Conservation (phyloP, 768 basidiomycete genomes). For the Leccinum uliginosum region DNA sequence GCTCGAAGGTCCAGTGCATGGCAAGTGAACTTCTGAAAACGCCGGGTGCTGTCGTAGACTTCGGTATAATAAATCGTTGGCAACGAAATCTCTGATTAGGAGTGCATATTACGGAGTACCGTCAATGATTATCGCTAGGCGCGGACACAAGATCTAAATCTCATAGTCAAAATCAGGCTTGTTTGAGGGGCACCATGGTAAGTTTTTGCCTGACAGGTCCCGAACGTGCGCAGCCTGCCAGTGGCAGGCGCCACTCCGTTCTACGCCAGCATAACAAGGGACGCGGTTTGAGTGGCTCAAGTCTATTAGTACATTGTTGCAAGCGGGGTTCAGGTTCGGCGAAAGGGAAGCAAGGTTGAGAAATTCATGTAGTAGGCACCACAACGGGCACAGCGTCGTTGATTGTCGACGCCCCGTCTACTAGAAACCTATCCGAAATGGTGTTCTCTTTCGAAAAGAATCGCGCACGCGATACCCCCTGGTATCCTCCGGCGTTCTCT, state of each 20-base stretch:
- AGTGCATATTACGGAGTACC: too few species aligned
- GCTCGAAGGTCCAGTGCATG: too few species aligned
- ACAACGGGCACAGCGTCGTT: not conserved
- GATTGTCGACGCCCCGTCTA: slow-evolving; percentile 1
- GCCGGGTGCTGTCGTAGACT: too few species aligned
- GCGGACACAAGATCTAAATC: slow-evolving; percentile 14
- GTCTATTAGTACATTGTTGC: slow-evolving; percentile 9
- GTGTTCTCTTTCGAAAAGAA: slow-evolving; percentile 1
- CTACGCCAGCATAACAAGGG: slow-evolving; percentile 2
- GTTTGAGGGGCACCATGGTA: slow-evolving; percentile 15
- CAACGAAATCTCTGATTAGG: too few species aligned
- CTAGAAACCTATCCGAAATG: slow-evolving; percentile 1
- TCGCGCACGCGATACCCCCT: not conserved
- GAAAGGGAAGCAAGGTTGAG: slow-evolving; percentile 3
- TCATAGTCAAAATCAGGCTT: slow-evolving; percentile 22
- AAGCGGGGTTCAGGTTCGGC: slow-evolving; percentile 5
- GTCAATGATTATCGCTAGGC: too few species aligned
- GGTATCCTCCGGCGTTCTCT: slow-evolving; percentile 21
- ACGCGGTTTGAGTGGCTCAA: slow-evolving; percentile 11
- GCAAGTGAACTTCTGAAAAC: too few species aligned
- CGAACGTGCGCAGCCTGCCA: not conserved
- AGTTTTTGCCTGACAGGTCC: slow-evolving; percentile 6
- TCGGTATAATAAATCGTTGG: too few species aligned
- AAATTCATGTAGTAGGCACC: not conserved
- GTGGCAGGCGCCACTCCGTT: slow-evolving; percentile 6